Percentiles rank a stretch among this genome's conserved stretches.
phyloP scores from a whole-genome alignment of 2,329 filamentous ascomycete species.

The Cladosporium sp. region DNA sequence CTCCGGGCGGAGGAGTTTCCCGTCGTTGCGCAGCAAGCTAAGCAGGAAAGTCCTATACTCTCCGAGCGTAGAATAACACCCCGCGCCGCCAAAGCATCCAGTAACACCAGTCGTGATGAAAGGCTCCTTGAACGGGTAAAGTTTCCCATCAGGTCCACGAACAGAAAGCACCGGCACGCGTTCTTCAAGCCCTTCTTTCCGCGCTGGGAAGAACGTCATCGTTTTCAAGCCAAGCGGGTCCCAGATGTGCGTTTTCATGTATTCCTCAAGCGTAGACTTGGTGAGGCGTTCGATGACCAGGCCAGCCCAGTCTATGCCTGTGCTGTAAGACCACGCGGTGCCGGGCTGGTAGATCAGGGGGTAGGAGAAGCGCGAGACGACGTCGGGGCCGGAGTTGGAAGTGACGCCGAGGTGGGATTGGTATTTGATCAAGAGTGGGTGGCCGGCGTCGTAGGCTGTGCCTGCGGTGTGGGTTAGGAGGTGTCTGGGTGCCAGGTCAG shows the following conservation, averaged over 20 bases:
- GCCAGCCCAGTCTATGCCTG: constrained; percentile 55
- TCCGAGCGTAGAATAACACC: constrained; percentile 33
- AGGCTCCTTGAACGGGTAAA: constrained; percentile 21
- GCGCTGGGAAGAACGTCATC: constrained; percentile 35
- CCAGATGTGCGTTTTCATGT: constrained; percentile 49
- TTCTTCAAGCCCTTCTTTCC: constrained; percentile 22
- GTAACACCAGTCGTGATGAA: constrained; percentile 29
- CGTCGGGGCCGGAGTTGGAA: constrained; percentile 27
- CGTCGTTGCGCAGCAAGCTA: constrained; percentile 53
- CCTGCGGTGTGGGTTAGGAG: constrained; percentile 57
- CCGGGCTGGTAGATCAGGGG: constrained; percentile 56
- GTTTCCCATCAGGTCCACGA: constrained; percentile 25
- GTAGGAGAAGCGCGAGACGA: constrained; percentile 46
- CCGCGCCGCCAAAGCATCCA: constrained; percentile 39
- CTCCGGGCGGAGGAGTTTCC: constrained; percentile 45
- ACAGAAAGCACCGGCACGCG: constrained; percentile 26
- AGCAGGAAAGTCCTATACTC: constrained; percentile 50
- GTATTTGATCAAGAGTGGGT: constrained; percentile 37
- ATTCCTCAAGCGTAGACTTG: constrained; percentile 44
- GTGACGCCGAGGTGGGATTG: constrained; percentile 21
- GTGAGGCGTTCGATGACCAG: constrained; percentile 52
- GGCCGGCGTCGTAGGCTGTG: constrained; percentile 45
- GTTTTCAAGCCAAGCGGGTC: constrained; percentile 44
- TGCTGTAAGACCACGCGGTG: constrained; percentile 52
- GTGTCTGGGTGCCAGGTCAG: constrained; percentile 24